Evolutionary conservation across 2,329 filamentous ascomycete species (phyloP), one percentile per base, ranked within the genome.

Genomic region (Sporothrix protearum): DNA sequence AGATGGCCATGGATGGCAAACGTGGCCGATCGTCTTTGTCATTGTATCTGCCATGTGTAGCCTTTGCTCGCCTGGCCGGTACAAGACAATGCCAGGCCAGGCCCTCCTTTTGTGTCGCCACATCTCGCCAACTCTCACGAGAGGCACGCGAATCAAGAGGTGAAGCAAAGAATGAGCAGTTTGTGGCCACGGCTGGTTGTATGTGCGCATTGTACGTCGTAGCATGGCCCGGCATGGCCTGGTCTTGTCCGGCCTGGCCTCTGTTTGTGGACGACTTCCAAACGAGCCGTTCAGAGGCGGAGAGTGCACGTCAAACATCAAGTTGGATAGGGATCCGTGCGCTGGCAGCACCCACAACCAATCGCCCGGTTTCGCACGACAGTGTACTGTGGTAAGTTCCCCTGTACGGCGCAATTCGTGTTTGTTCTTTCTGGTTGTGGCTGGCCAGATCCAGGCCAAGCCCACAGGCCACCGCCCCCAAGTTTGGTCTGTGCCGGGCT

Each of bases 321-420:
- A 66, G n/a, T 66, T 49, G 6, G 42, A 66, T 25, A 53, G 64
- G 64, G 64, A 14, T 16, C 33, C 28, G 64, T 68, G 64, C 30
- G 64, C 64, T 68, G 64, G 64, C 47, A 51, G 47, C 19, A 28
- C 45, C 45, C 47, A 68, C n/a, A 22, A 47, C 64, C 64, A 68
- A 68, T 68, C 47, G 45, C 25, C 22, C 45, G 42, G 12, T 8
- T 42, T 25, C 49, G 63, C 42, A 39, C 6, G 25, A 66, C 63
- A 66, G 4, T 47, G 42, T 16, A 47, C 14, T 68, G 14, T 4
- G 1, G 14, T 12, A 19, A 14, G 14, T 12, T 19, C 42, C 16
- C 28, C 64, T 16, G 30, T 47, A 36, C 47, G 25, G 30, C 16
- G 47, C 36, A 28, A 25, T 16, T 53, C 53, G 30, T 53, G 64